Conservation (phyloP, 331 rosid species). For the Malus hybrid region DNA sequence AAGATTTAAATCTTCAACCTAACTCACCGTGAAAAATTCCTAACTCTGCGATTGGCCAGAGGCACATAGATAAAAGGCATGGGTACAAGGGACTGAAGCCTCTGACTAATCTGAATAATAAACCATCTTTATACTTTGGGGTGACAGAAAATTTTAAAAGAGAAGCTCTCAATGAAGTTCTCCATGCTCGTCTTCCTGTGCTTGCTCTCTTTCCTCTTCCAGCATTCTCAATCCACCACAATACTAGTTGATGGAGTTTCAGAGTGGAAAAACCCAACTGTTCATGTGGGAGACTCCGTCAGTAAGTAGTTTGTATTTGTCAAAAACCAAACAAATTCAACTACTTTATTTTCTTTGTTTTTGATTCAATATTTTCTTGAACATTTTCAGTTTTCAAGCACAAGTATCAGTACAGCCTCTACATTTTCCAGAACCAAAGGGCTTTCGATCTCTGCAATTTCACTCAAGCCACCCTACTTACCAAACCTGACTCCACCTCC, state of each 20-base stretch:
- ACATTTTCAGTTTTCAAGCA: constrained; percentile 65
- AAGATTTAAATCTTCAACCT: no score
- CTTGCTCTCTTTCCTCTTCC: constrained; percentile 27
- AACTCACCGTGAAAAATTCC: no score
- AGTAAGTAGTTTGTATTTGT: constrained; percentile 31
- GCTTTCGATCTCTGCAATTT: constrained; percentile 75
- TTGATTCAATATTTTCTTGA: neutral
- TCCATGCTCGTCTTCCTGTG: constrained; percentile 33
- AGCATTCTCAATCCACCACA: constrained; percentile 47
- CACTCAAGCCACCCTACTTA: constrained; percentile 71
- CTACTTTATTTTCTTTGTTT: neutral
- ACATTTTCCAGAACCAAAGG: constrained; percentile 73
- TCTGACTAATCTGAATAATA: neutral
- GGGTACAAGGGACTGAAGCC: neutral
- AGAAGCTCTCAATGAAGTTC: constrained; percentile 34
- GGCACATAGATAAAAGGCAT: neutral
- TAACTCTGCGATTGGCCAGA: no score
- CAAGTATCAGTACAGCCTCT: constrained; percentile 62
- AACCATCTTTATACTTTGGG: neutral
- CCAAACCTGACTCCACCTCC: constrained; percentile 42
- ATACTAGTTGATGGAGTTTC: constrained; percentile 68
- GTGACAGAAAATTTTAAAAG: neutral
- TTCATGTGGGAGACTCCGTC: constrained; percentile 65
- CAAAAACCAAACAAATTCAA: neutral
- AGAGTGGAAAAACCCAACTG: constrained; percentile 66